Percentiles rank a stretch among this genome's conserved stretches.
Evolutionary conservation across 2,329 filamentous ascomycete species (phyloP).

Genomic region (Hypomyces rosellus): DNA sequence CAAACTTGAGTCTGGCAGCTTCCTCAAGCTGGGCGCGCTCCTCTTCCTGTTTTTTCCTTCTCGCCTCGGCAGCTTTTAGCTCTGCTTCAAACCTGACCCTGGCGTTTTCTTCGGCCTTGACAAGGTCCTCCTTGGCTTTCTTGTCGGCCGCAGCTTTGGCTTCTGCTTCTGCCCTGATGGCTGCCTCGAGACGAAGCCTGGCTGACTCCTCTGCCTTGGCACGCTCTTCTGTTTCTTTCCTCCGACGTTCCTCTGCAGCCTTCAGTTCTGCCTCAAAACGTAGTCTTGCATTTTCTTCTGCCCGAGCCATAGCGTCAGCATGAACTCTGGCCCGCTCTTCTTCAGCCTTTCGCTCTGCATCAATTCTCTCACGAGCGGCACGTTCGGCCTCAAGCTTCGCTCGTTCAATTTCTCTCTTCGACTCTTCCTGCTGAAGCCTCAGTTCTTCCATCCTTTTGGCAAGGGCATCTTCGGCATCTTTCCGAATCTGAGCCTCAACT

Average conservation of each 20-base stretch:
- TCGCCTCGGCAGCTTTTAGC: conserved; percentile 36
- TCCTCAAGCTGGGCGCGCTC: conserved; percentile 33
- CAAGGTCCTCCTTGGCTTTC: conserved; percentile 32
- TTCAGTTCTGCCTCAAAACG: conserved; percentile 35
- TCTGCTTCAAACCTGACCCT: conserved; percentile 34
- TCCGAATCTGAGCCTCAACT: conserved; percentile 38
- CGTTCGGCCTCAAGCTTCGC: conserved; percentile 41
- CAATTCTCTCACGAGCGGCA: conserved; percentile 38
- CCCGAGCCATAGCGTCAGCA: conserved; percentile 28
- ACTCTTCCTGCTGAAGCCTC: conserved; percentile 38
- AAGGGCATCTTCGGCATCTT: conserved; percentile 41
- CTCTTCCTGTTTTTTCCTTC: conserved; percentile 32
- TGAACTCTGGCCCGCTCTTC: conserved; percentile 37
- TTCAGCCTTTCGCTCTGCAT: conserved; percentile 37
- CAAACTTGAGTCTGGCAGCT: conserved; percentile 31
- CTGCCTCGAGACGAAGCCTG: conserved; percentile 33
- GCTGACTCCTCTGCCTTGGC: conserved; percentile 44
- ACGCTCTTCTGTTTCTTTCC: conserved; percentile 33
- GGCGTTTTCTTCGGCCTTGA: conserved; percentile 34
- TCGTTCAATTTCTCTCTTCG: conserved; percentile 41
- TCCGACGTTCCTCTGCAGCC: conserved; percentile 38
- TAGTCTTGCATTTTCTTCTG: conserved; percentile 31
- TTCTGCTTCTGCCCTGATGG: conserved; percentile 34
- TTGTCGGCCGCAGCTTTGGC: conserved; percentile 36
- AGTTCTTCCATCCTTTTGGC: conserved; percentile 35